phyloP scores from a whole-genome alignment of 1,139 yeast species.

The Arxiozyma telluris region DNA sequence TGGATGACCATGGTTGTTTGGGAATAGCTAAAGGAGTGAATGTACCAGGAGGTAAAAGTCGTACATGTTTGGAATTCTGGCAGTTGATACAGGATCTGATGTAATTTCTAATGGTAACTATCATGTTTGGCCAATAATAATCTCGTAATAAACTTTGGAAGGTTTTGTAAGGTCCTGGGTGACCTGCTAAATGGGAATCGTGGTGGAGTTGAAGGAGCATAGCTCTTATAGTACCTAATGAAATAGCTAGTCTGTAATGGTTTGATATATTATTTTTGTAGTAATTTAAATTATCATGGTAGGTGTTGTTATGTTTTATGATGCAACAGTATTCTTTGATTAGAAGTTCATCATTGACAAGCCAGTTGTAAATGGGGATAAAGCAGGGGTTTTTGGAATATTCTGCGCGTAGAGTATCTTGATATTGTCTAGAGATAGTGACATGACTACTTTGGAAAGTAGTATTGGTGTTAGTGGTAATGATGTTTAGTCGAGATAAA shows the following conservation, averaged over 20 bases:
- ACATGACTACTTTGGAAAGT: too few relatives aligned
- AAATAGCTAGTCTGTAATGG: background rate
- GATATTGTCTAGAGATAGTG: background rate
- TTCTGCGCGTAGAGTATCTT: background rate
- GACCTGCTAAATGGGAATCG: conserved; percentile 2
- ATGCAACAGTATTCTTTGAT: too few relatives aligned
- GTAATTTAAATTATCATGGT: too few relatives aligned
- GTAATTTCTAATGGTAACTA: background rate
- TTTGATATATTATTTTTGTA: too few relatives aligned
- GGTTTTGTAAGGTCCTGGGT: conserved; percentile 1
- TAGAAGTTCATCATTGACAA: too few relatives aligned
- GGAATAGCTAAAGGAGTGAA: background rate
- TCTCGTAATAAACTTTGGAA: background rate
- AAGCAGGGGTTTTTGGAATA: too few relatives aligned
- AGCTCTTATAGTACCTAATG: background rate
- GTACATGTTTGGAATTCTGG: background rate
- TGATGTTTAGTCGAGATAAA: background rate
- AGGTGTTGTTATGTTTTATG: too few relatives aligned
- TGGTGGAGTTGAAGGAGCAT: background rate
- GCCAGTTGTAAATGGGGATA: too few relatives aligned
- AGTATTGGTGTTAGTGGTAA: too few relatives aligned
- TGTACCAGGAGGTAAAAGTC: background rate
- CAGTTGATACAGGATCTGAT: background rate
- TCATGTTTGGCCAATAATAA: conserved; percentile 2
- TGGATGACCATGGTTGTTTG: background rate